Percentiles rank a stretch among this genome's conserved stretches.
These are phyloP conservation scores for Cornus kousa DNA, from an alignment of 148 eudicot genomes.

Conservation along the genomic window DNA sequence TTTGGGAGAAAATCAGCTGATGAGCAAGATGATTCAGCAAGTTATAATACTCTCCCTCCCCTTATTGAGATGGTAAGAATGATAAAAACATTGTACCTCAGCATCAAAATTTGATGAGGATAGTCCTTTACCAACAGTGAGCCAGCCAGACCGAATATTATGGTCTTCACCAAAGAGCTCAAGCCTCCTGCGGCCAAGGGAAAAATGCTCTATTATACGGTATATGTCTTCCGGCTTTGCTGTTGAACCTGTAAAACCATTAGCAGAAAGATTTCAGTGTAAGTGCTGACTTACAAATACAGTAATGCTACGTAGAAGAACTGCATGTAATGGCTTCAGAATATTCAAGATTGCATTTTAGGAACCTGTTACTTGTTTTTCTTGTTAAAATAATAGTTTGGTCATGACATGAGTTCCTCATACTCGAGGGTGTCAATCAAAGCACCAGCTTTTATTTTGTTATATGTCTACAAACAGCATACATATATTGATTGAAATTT, in stretches of 20 bases:
- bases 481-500: no score
- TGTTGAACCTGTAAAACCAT: constrained; percentile 68
- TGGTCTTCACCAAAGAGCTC: constrained; percentile 97
- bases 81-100: constrained; percentile 44
- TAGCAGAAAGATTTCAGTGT: constrained; percentile 5
- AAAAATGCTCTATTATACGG: constrained; percentile 93
- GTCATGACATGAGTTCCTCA: no score
- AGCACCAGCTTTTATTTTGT: no score
- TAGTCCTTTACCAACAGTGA: constrained; percentile 82
- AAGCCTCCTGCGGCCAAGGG: constrained; percentile 88
- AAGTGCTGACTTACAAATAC: neutral
- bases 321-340: no score
- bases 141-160: constrained; percentile 91
- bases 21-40: neutral
- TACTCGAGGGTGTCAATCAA: no score
- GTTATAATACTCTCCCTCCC: no score
- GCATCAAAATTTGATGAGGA: constrained; percentile 76
- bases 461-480: no score
- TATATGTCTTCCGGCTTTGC: constrained; percentile 97
- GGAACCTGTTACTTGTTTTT: no score
- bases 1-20: neutral
- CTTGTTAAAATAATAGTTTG: no score
- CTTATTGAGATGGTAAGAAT: neutral
- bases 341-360: no score
- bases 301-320: no score